These are phyloP conservation scores for Alternaria sp. DNA, from an alignment of 2,329 filamentous ascomycete species.

Conservation along the genomic window DNA sequence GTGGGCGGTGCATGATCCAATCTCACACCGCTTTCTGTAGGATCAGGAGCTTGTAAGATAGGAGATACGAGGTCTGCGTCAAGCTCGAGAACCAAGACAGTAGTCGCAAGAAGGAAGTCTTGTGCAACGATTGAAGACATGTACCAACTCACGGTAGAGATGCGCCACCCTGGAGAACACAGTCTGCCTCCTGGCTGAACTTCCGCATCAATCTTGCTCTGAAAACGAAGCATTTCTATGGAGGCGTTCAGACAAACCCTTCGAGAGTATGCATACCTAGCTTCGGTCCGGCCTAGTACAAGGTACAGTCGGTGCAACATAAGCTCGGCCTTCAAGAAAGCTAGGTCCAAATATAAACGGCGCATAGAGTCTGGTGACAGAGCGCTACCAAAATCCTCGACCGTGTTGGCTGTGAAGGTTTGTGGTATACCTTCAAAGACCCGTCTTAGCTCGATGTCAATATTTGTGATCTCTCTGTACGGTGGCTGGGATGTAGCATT, in stretches of 20 bases:
- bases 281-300: constrained; percentile 47
- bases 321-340: constrained; percentile 46
- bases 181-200: constrained; percentile 52
- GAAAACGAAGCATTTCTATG: constrained; percentile 55
- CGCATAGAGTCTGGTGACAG: constrained; percentile 34
- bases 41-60: constrained; percentile 11
- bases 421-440: constrained; percentile 36
- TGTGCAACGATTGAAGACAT: constrained; percentile 55
- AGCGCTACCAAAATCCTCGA: constrained; percentile 24
- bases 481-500: constrained; percentile 37
- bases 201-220: constrained; percentile 55
- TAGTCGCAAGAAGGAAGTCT: constrained; percentile 60
- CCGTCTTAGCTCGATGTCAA: constrained; percentile 37
- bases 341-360: constrained; percentile 42
- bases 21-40: constrained; percentile 19
- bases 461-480: constrained; percentile 41
- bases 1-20: constrained; percentile 36
- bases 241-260: constrained; percentile 58
- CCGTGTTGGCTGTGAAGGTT: constrained; percentile 22
- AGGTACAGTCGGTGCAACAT: constrained; percentile 52
- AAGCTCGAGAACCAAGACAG: constrained; percentile 58
- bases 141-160: constrained; percentile 56
- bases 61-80: constrained; percentile 39
- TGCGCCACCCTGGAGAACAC: constrained; percentile 35
- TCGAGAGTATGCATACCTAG: constrained; percentile 53